A percentile compares a stretch with the other conserved stretches of the same genome.
phyloP scores from a whole-genome alignment of 768 basidiomycete species.

The Obba rivulosa region DNA sequence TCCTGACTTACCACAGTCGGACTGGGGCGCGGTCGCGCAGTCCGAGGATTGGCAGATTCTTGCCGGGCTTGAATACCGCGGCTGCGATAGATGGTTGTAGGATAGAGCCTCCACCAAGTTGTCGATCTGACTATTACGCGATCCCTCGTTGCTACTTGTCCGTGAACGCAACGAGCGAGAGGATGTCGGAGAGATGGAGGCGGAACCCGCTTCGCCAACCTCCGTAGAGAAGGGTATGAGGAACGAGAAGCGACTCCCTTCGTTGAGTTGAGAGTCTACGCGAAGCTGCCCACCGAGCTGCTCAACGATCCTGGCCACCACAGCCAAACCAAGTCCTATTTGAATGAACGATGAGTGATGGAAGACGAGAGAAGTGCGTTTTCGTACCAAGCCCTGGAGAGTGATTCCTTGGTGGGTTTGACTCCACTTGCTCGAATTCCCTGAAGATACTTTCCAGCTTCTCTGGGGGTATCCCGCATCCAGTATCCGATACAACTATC shows the following conservation, averaged over 20 bases:
- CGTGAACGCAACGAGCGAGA: constrained; percentile 8
- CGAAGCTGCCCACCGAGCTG: constrained; percentile 76
- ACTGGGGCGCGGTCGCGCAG: neutral
- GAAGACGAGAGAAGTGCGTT: neutral
- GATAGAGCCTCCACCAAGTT: constrained; percentile 44
- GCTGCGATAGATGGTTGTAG: constrained; percentile 26
- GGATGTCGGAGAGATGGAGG: constrained; percentile 3
- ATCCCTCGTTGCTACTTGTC: constrained; percentile 20
- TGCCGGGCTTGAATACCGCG: neutral
- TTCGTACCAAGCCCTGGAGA: constrained; percentile 44
- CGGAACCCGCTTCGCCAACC: constrained; percentile 12
- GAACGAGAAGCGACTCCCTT: constrained; percentile 71
- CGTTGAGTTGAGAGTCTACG: constrained; percentile 62
- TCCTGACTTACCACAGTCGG: neutral
- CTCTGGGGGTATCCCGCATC: constrained; percentile 58
- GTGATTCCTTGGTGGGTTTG: constrained; percentile 32
- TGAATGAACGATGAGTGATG: neutral
- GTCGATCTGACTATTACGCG: constrained; percentile 25
- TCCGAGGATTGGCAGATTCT: too few relatives aligned
- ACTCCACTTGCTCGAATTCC: constrained; percentile 75
- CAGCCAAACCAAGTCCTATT: constrained; percentile 67
- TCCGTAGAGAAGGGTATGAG: constrained; percentile 56
- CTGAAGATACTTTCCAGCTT: constrained; percentile 75
- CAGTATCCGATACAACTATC: constrained; percentile 67
- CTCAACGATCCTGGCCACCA: constrained; percentile 75